A percentile compares a stretch with the other conserved stretches of the same genome.
phyloP scores from a whole-genome alignment of 345 rosid species.

The Durio zibethinus region DNA sequence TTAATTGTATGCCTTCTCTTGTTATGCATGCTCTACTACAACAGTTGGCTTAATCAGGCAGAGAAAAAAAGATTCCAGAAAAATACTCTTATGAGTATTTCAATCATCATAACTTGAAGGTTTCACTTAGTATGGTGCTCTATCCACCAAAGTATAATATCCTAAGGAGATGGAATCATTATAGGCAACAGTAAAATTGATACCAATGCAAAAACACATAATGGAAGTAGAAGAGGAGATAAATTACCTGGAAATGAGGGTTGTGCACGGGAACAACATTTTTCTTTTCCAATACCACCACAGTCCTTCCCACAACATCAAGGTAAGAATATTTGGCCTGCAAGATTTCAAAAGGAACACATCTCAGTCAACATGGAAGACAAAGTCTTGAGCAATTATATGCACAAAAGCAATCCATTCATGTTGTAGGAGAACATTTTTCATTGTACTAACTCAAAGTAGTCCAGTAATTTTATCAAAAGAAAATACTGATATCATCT shows the following conservation, averaged over 20 bases:
- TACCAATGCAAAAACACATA: neutral
- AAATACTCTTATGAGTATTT: neutral
- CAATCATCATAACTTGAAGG: neutral
- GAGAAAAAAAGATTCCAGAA: neutral
- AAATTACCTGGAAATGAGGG: constrained; percentile 78
- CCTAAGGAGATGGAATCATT: constrained; percentile 1
- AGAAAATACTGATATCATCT: neutral
- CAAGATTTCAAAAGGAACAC: constrained; percentile 18
- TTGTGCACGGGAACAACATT: constrained; percentile 77
- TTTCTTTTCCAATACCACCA: constrained; percentile 85
- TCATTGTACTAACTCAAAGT: neutral
- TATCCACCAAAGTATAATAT: neutral
- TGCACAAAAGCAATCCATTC: neutral
- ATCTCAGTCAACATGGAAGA: constrained; percentile 11
- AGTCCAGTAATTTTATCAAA: neutral
- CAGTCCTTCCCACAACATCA: constrained; percentile 95
- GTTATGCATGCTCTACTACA: neutral
- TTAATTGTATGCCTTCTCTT: neutral
- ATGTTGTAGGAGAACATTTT: neutral
- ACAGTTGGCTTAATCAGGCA: neutral
- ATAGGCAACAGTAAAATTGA: neutral
- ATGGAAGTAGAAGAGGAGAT: neutral
- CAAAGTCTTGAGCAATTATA: neutral
- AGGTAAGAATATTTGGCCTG: constrained; percentile 96
- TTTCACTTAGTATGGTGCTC: neutral